These are phyloP conservation scores for Leccinum variicolor DNA, from an alignment of 768 basidiomycete genomes.

Conservation along the genomic window DNA sequence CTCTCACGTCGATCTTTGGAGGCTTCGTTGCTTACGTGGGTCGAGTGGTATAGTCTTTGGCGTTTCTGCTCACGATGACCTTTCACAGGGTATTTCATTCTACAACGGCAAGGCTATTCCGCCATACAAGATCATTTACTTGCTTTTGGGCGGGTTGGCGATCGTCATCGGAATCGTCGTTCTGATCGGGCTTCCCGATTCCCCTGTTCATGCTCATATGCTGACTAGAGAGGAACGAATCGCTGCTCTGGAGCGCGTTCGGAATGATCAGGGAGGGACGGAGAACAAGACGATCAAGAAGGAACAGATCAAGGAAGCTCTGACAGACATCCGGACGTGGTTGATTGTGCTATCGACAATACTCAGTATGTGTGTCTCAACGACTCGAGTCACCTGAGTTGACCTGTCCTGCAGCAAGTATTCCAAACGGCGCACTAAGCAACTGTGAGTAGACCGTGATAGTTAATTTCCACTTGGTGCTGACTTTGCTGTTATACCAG, in stretches of 20 bases:
- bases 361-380: slow-evolving; percentile 41
- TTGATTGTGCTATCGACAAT: slow-evolving; percentile 56
- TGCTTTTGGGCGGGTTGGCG: slow-evolving; percentile 58
- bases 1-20: slow-evolving; percentile 56
- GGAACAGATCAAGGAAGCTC: slow-evolving; percentile 54
- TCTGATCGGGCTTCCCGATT: slow-evolving; percentile 61
- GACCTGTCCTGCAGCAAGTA: slow-evolving; percentile 43
- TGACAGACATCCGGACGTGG: slow-evolving; percentile 59
- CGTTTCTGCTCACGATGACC: background rate
- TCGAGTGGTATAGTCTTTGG: background rate
- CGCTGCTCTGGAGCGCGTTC: slow-evolving; percentile 61
- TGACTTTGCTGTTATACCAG: slow-evolving; percentile 27
- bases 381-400: background rate
- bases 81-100: slow-evolving; percentile 51
- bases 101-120: slow-evolving; percentile 45
- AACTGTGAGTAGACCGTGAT: slow-evolving; percentile 48
- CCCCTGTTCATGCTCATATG: slow-evolving; percentile 56
- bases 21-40: slow-evolving; percentile 61
- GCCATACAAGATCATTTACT: slow-evolving; percentile 60
- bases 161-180: slow-evolving; percentile 55
- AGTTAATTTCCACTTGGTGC: background rate
- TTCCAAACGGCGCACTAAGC: slow-evolving; percentile 61
- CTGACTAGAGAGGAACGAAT: slow-evolving; percentile 58
- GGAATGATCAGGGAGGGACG: slow-evolving; percentile 63
- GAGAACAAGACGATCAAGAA: slow-evolving; percentile 58